Percentiles rank a stretch among this genome's conserved stretches.
These are phyloP conservation scores for Nymphaea thermarum DNA, from an alignment of 164 flowering plant species.

Conservation along the genomic window DNA sequence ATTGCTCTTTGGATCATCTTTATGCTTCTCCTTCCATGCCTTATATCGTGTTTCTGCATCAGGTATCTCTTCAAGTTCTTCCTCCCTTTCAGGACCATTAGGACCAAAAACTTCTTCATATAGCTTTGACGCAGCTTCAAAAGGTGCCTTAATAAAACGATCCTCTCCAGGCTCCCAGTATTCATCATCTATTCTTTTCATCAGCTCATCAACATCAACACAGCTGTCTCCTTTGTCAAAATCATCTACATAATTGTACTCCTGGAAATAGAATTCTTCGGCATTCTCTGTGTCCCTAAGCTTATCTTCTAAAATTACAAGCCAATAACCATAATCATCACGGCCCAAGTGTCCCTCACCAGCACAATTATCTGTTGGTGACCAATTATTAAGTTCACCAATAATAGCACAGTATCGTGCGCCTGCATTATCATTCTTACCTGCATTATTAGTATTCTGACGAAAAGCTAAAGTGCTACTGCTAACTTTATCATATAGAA, in stretches of 20 bases:
- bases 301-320: conserved; percentile 79
- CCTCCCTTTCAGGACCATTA: conserved; percentile 85
- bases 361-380: conserved; percentile 77
- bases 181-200: conserved; percentile 66
- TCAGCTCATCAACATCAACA: conserved; percentile 50
- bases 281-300: conserved; percentile 73
- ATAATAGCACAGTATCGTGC: conserved; percentile 87
- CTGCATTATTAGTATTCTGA: too few relatives aligned
- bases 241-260: conserved; percentile 85
- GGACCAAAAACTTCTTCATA: conserved; percentile 95
- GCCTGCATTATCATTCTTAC: conserved; percentile 25
- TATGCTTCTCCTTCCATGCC: conserved; percentile 76
- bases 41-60: conserved; percentile 85
- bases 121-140: conserved; percentile 60
- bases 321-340: conserved; percentile 96
- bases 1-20: conserved; percentile 69
- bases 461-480: too few relatives aligned
- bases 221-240: conserved; percentile 94
- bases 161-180: conserved; percentile 99
- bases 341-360: conserved; percentile 45
- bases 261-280: conserved; percentile 77
- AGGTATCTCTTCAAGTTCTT: conserved; percentile 70
- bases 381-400: conserved; percentile 96
- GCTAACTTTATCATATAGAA: too few relatives aligned
- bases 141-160: conserved; percentile 48